phyloP scores from a whole-genome alignment of 805 yeast species.

The Ogataea paradorogensis region DNA sequence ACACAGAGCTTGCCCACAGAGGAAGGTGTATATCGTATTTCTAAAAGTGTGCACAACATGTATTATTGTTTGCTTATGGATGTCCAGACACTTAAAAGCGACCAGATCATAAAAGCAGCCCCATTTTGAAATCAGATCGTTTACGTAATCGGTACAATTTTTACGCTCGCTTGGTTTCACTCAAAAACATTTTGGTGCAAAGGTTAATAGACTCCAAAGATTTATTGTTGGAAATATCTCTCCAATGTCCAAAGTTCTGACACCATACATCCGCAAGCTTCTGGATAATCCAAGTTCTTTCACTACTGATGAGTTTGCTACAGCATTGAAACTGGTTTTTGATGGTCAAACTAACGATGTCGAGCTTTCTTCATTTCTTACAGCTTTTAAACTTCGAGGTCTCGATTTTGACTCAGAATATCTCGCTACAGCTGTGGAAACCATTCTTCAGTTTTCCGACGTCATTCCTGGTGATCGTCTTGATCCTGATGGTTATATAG shows the following conservation, averaged over 20 bases:
- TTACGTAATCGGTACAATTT: too few species aligned
- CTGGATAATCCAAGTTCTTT: constrained; percentile 59
- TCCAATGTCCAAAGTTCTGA: constrained; percentile 26
- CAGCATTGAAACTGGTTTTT: constrained; percentile 61
- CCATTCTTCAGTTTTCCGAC: constrained; percentile 65
- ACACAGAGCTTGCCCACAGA: too few species aligned
- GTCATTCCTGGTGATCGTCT: constrained; percentile 45
- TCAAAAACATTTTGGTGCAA: constrained; percentile 3
- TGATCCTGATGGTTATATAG: constrained; percentile 57
- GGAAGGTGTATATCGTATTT: too few species aligned
- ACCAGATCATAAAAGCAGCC: too few species aligned
- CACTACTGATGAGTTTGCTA: constrained; percentile 59
- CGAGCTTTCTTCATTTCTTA: constrained; percentile 75
- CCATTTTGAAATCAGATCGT: too few species aligned
- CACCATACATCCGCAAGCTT: constrained; percentile 66
- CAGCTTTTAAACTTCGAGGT: constrained; percentile 69
- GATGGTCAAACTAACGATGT: constrained; percentile 60
- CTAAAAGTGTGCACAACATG: too few species aligned
- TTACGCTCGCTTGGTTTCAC: too few species aligned
- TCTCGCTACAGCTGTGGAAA: constrained; percentile 81
- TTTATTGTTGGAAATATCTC: background rate
- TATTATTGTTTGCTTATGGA: too few species aligned
- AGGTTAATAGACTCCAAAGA: background rate
- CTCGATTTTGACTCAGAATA: constrained; percentile 78
- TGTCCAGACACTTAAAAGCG: too few species aligned